Evolutionary conservation across 2,329 filamentous ascomycete species (phyloP).

Genomic region (Trichocomaceae sp.): DNA sequence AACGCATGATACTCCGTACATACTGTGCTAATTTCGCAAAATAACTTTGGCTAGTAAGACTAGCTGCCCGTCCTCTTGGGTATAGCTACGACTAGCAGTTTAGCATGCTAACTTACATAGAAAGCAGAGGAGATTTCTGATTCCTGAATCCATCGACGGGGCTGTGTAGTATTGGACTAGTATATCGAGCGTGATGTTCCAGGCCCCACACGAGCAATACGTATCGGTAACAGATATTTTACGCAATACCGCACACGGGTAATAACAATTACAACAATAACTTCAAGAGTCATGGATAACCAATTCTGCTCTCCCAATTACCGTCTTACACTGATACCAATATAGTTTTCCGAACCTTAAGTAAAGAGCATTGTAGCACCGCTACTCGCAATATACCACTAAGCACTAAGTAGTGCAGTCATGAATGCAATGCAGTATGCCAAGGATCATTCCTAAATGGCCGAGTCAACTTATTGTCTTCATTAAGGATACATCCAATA

Average conservation of each 20-base stretch:
- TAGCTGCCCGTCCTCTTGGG: background rate
- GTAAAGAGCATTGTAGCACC: background rate
- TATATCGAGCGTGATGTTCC: background rate
- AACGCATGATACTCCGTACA: background rate
- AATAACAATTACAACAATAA: background rate
- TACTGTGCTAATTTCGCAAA: background rate
- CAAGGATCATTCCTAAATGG: background rate
- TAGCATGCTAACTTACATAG: background rate
- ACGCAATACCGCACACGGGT: background rate
- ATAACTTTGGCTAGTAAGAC: slow-evolving; percentile 3
- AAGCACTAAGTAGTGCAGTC: background rate
- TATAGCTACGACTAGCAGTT: background rate
- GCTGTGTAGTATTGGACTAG: background rate
- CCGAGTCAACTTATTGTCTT: background rate
- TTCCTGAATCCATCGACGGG: background rate
- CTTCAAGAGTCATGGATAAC: background rate
- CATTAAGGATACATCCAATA: background rate
- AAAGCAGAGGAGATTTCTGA: background rate
- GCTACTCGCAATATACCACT: background rate
- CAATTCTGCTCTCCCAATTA: background rate
- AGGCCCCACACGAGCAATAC: background rate
- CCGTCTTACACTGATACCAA: background rate
- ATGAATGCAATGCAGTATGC: background rate
- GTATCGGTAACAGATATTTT: background rate
- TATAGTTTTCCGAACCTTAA: background rate